Conservation (phyloP, 139 green algal species). For the Chlorella sp. region DNA sequence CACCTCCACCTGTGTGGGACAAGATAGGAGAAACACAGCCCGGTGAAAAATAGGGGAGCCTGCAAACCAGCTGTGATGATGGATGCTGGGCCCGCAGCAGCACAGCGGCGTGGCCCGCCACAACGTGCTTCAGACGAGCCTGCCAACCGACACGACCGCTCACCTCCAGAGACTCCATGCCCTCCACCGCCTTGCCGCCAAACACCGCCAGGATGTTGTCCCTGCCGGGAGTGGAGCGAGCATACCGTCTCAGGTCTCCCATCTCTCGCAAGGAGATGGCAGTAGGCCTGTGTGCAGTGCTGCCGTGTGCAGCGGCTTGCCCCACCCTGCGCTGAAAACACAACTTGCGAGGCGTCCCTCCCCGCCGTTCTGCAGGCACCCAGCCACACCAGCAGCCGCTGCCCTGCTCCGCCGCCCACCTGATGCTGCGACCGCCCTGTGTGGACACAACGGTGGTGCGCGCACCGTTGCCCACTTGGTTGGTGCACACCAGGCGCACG, state of each 20-base stretch:
- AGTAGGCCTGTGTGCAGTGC: background rate
- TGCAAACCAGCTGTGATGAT: background rate
- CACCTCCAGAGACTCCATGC: slow-evolving; percentile 70
- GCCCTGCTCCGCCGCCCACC: background rate
- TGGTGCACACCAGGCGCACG: slow-evolving; percentile 73
- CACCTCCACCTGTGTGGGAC: slow-evolving; percentile 37
- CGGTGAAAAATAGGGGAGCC: background rate
- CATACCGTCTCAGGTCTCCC: too few relatives aligned
- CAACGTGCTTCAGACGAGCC: too few relatives aligned
- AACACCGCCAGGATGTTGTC: slow-evolving; percentile 88
- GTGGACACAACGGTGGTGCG: slow-evolving; percentile 76
- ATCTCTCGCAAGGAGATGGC: too few relatives aligned
- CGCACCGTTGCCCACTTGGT: slow-evolving; percentile 64
- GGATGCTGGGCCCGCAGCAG: background rate
- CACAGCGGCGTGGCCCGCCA: background rate
- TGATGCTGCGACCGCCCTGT: slow-evolving; percentile 33
- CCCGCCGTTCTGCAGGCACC: background rate
- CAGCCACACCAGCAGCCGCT: background rate
- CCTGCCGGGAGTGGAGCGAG: background rate
- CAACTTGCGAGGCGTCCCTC: background rate
- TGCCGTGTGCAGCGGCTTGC: too few relatives aligned
- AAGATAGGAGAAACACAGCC: background rate
- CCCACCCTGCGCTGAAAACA: background rate
- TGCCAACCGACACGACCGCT: too few relatives aligned
- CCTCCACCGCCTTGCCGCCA: slow-evolving; percentile 68